Percentiles rank a stretch among this genome's conserved stretches.
Evolutionary conservation across 345 rosid species (phyloP).

Genomic region (Kernera saxatilis): DNA sequence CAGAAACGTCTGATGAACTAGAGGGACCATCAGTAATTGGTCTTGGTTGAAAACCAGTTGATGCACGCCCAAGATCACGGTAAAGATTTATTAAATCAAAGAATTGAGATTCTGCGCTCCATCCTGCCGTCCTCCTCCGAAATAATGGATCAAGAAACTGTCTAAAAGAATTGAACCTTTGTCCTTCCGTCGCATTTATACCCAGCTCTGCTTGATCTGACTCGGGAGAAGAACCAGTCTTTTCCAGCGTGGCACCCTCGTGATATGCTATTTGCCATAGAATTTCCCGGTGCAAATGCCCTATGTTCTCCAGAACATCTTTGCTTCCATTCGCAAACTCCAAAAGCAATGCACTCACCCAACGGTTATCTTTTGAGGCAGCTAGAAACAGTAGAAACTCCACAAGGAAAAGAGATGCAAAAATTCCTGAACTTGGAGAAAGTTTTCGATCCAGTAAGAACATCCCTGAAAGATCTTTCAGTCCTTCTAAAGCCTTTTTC

Average conservation of each 20-base stretch:
- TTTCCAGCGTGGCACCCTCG: constrained; percentile 64
- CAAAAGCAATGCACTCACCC: constrained; percentile 82
- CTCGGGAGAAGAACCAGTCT: constrained; percentile 39
- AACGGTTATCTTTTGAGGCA: constrained; percentile 89
- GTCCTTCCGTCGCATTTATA: constrained; percentile 57
- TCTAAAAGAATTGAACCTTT: constrained; percentile 75
- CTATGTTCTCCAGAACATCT: constrained; percentile 84
- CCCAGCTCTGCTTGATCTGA: constrained; percentile 48
- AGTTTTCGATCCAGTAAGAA: constrained; percentile 67
- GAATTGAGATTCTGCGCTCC: constrained; percentile 83
- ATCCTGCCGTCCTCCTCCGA: constrained; percentile 80
- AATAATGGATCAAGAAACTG: constrained; percentile 90
- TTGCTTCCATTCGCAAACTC: constrained; percentile 81
- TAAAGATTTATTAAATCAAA: constrained; percentile 88
- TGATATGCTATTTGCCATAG: constrained; percentile 84
- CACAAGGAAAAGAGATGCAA: constrained; percentile 79
- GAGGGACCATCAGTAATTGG: constrained; percentile 48
- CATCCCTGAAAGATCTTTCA: constrained; percentile 47
- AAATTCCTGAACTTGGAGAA: constrained; percentile 51
- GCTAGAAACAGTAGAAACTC: constrained; percentile 93
- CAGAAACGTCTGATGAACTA: constrained; percentile 49
- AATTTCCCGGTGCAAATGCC: constrained; percentile 78
- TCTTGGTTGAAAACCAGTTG: constrained; percentile 68
- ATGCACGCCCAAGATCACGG: constrained; percentile 81
- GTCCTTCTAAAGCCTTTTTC: constrained; percentile 59